Evolutionary conservation across 306 rosid species (phyloP).

Genomic region (Casuarina glauca): DNA sequence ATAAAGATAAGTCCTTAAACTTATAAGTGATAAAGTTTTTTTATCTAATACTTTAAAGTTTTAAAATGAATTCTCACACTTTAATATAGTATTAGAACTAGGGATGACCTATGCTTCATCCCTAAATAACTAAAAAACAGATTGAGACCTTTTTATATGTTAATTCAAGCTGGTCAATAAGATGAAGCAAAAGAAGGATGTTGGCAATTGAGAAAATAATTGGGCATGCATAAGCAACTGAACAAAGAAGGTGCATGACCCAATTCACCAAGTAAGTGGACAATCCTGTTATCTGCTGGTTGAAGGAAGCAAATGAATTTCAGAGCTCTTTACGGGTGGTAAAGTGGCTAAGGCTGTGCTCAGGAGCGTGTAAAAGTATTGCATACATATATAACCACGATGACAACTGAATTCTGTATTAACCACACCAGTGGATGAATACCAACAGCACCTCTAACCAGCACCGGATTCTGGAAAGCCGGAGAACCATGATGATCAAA

Average conservation of each 20-base stretch:
- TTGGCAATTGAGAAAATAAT: neutral
- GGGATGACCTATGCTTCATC: no score
- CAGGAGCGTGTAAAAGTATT: no score
- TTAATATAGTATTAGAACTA: no score
- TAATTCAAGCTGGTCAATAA: neutral
- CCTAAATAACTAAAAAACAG: neutral
- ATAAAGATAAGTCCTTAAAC: no score
- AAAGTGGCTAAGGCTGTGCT: neutral
- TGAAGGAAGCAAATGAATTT: neutral
- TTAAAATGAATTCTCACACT: no score
- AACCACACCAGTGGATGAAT: no score
- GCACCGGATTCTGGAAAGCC: neutral
- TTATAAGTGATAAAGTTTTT: no score
- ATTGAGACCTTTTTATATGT: neutral
- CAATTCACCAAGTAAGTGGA: neutral
- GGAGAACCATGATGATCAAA: neutral
- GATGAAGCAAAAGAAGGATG: neutral
- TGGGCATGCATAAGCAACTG: neutral
- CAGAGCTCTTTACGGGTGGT: neutral
- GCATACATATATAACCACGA: no score
- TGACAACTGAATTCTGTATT: no score
- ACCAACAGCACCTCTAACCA: neutral
- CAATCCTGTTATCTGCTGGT: neutral
- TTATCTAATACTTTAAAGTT: no score
- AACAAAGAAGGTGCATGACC: neutral